Percentiles rank a stretch among this genome's conserved stretches.
Conservation (phyloP, 306 rosid genomes). For the Psophocarpus tetragonolobus region DNA sequence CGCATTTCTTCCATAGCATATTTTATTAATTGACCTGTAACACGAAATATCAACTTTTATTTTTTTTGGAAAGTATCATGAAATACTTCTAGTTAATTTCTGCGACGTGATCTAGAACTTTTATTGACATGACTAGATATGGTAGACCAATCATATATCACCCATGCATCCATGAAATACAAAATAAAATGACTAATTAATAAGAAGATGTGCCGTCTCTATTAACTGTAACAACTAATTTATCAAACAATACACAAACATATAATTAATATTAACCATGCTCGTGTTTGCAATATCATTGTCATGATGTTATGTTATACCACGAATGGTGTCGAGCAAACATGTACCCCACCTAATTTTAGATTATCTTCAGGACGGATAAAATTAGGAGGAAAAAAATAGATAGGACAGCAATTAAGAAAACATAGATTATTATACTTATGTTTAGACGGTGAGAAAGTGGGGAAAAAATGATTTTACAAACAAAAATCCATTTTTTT, state of each 20-base stretch:
- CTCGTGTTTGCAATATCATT: constrained; percentile 30
- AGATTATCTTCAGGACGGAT: too few species aligned
- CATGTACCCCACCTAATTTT: constrained; percentile 6
- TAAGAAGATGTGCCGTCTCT: constrained; percentile 15
- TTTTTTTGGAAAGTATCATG: constrained; percentile 19
- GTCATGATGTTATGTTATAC: constrained; percentile 14
- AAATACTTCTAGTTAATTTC: constrained; percentile 29
- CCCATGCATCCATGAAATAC: background rate
- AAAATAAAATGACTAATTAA: background rate
- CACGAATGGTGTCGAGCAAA: background rate
- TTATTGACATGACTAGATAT: constrained; percentile 37
- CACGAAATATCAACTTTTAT: constrained; percentile 1
- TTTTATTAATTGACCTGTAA: constrained; percentile 47
- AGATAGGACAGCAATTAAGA: too few species aligned
- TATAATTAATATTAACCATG: constrained; percentile 13
- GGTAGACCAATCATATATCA: constrained; percentile 24
- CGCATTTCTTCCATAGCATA: background rate
- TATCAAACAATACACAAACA: constrained; percentile 32
- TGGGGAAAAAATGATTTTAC: too few species aligned
- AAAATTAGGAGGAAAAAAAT: too few species aligned
- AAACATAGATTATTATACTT: too few species aligned
- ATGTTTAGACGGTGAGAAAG: too few species aligned
- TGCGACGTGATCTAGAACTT: constrained; percentile 29
- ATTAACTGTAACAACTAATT: background rate
- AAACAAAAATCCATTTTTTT: too few species aligned